Base-by-base conservation (phyloP, 2,329 filamentous ascomycete genomes). In the Paramyrothecium roridum region DNA sequence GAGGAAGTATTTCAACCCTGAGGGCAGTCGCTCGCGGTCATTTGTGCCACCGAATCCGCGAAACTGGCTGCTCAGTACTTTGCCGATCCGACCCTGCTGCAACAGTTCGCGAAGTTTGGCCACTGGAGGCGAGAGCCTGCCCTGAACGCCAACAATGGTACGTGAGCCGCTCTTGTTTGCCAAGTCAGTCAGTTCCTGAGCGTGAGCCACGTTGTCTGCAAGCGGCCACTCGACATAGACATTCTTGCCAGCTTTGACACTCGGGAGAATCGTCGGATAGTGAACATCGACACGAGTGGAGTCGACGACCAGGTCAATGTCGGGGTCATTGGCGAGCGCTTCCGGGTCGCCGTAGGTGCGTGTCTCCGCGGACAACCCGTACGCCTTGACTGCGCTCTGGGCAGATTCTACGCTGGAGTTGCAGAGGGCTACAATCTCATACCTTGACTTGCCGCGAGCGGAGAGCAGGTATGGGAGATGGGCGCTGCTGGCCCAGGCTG, bases 401-500 rank as follows among this genome's bases (percentile, higher is more conserved):
- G 80, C 80, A 0, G 79, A 73, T 2, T 73, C 67, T 1, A 75
- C 63, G 48, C 72, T 76, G 20, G 76, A 80, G 69, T 84, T 84
- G 56, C 77, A 74, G 1, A 85, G 69, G 1, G 80, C 82, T 1
- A 79, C 75, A 48, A 85, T 79, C 23, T 73, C 55, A 57, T 76
- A 84, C 13, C 75, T 70, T 2, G 70, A 59, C 17, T 71, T 72
- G 8, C 76, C 75, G 3, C 65, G 69, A 0, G 75, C 66, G 0
- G 80, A 80, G 30, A 77, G 66, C 3, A 88, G 78, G 63, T 86
- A 86, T 0, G 85, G 82, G 0, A 87, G 76, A 61, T 88, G 85
- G 2, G 79, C 82, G 23, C 64, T 61, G 33, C 70, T 73, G 2
- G 82, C 83, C 84, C 84, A 88, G 0, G 77, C 76, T 4, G 74